Conservation (phyloP, 306 rosid species). For the Carpinus viminea region DNA sequence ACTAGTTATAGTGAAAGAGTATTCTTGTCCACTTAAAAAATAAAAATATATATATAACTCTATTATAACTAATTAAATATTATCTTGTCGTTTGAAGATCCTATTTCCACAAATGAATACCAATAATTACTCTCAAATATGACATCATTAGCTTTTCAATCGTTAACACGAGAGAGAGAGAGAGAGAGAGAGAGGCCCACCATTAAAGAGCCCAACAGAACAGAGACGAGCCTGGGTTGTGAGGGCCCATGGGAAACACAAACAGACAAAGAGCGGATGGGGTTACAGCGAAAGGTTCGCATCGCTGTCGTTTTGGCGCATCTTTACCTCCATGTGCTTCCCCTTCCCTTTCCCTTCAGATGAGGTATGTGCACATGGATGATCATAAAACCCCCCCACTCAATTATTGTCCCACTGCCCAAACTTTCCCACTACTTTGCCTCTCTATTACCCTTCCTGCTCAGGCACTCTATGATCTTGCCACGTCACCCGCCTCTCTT, state of each 20-base stretch:
- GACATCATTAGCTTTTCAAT: too few species aligned
- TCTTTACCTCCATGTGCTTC: constrained; percentile 1
- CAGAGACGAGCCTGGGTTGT: not conserved
- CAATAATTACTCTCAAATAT: too few species aligned
- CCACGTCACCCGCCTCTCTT: not conserved
- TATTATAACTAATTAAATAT: too few species aligned
- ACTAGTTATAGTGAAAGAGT: too few species aligned
- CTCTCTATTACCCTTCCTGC: not conserved
- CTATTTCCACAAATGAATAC: too few species aligned
- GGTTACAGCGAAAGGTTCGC: constrained; percentile 4
- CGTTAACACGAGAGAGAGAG: too few species aligned
- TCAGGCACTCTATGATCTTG: constrained; percentile 3
- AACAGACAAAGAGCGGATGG: constrained; percentile 2
- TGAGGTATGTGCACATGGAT: constrained; percentile 24
- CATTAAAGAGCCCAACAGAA: not conserved
- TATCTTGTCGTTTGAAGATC: too few species aligned
- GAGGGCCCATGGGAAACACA: not conserved
- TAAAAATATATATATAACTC: too few species aligned
- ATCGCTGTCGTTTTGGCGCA: not conserved
- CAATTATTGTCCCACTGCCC: not conserved
- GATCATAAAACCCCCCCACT: not conserved
- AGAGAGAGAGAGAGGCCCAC: too few species aligned
- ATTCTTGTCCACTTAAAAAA: too few species aligned
- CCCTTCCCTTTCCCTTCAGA: not conserved
- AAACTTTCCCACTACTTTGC: not conserved